These are phyloP conservation scores for Ciborinia camelliae DNA, from an alignment of 2,329 filamentous ascomycete genomes.

Conservation along the genomic window DNA sequence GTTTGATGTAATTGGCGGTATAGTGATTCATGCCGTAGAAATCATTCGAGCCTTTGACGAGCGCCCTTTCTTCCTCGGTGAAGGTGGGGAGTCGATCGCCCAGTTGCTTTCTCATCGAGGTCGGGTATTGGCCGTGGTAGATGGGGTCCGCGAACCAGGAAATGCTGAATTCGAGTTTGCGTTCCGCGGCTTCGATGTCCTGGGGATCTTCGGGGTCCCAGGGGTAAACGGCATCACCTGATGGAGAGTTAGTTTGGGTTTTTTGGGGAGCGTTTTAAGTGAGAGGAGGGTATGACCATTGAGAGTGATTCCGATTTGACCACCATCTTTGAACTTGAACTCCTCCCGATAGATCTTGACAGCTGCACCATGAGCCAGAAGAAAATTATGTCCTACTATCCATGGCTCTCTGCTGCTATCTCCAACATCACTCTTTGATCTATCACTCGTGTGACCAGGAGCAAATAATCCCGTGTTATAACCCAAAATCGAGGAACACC, in stretches of 20 bases:
- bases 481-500: conserved; percentile 77
- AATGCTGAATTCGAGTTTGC: conserved; percentile 84
- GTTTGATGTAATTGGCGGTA: conserved; percentile 81
- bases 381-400: conserved; percentile 76
- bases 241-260: background rate
- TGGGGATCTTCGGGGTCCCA: conserved; percentile 74
- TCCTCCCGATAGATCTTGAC: conserved; percentile 81
- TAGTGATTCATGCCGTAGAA: conserved; percentile 97
- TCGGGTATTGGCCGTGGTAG: conserved; percentile 80
- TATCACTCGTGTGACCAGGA: conserved; percentile 76
- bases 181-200: conserved; percentile 72
- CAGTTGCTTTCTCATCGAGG: conserved; percentile 77
- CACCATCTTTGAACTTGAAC: conserved; percentile 68
- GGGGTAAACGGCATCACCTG: conserved; percentile 74
- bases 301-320: conserved; percentile 82
- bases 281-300: conserved; percentile 54
- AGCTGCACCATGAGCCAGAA: conserved; percentile 75
- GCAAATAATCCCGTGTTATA: conserved; percentile 77
- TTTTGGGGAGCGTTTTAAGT: too few relatives aligned
- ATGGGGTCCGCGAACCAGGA: conserved; percentile 86
- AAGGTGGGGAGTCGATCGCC: conserved; percentile 73
- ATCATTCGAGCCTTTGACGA: conserved; percentile 85
- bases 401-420: conserved; percentile 77
- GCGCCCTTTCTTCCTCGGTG: conserved; percentile 64
- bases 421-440: conserved; percentile 64